Evolutionary conservation across 179 eudicot species (phyloP), one percentile per base, ranked within the genome.

Genomic region (Carnegiea gigantea): DNA sequence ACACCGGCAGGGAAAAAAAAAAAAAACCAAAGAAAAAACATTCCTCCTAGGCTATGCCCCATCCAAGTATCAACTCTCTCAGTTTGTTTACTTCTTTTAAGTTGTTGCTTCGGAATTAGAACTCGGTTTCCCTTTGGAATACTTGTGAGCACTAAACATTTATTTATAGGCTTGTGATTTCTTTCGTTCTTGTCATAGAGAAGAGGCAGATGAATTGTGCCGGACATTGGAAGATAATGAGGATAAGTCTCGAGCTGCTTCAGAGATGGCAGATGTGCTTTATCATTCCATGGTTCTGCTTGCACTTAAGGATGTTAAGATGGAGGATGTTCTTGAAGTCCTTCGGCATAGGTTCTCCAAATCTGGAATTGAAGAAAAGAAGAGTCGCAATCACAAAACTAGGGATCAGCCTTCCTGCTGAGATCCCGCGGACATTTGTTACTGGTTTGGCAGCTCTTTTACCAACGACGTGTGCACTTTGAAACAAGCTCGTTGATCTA

Each of bases 201-300:
- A 95, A 80, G 99, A 95, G 85, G 99, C 98, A 9, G 96, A 92
- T 86, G 99, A 94, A 88, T 83, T 95, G 77, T 95, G 98, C 87
- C 86, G 90, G 82, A 95, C 98, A 38, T 81, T 92, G 51, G 99
- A 95, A 89, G 93, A 92, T 17, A 90, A 86, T 38, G 99, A 95
- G 88, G 94, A 89, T 7, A 82, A 81, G 76, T 81, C 90, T 20
- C 90, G 97, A 79, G 92, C 96, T 71, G 92, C 95, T 84, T 94
- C 98, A 12, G 98, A 95, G 87, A 94, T 94, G 99, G 98, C 96
- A 15, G 98, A 95, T 86, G 88, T 95, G 79, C 91, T 95, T 67
- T 92, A 94, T 84, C 98, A 95, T 84, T 82, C 95, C 64, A 90
- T 95, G 98, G 98, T 94, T 71, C 87, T 95, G 75, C 83, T 95